Conservation (phyloP, 306 rosid genomes). For the Corylus heterophylla region DNA sequence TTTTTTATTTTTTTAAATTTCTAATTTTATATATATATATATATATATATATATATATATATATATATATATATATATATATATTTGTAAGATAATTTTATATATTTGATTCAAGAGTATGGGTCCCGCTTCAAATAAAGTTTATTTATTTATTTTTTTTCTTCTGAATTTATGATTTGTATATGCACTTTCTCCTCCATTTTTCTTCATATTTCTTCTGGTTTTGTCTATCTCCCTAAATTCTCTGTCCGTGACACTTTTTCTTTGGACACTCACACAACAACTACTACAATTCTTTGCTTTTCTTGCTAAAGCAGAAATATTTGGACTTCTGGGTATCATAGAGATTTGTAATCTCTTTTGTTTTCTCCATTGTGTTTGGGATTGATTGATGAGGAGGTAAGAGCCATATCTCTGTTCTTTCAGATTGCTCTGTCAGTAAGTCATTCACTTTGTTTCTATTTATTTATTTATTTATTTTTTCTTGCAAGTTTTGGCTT, state of each 20-base stretch:
- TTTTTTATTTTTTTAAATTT: neutral
- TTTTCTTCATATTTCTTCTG: slow-evolving; percentile 34
- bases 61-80: too few relatives aligned
- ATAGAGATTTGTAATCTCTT: slow-evolving; percentile 6
- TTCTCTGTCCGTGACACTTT: slow-evolving; percentile 24
- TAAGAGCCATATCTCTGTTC: slow-evolving; percentile 46
- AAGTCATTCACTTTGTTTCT: slow-evolving; percentile 45
- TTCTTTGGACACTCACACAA: slow-evolving; percentile 34
- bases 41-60: too few relatives aligned
- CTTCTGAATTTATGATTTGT: neutral
- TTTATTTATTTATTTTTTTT: neutral
- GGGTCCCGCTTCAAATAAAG: slow-evolving; percentile 34
- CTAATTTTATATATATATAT: too few relatives aligned
- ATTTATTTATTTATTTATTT: neutral
- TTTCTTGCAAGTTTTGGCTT: slow-evolving; percentile 10
- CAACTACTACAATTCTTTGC: slow-evolving; percentile 43
- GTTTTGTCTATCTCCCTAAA: slow-evolving; percentile 16
- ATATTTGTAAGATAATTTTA: neutral
- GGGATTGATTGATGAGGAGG: slow-evolving; percentile 47
- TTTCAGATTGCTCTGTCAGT: slow-evolving; percentile 61
- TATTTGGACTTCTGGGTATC: neutral
- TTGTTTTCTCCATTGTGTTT: slow-evolving; percentile 24
- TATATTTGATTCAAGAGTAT: neutral
- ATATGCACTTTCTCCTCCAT: slow-evolving; percentile 24
- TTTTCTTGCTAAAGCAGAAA: slow-evolving; percentile 35